phyloP scores from a whole-genome alignment of 768 basidiomycete species.

The Pisolithus orientalis region DNA sequence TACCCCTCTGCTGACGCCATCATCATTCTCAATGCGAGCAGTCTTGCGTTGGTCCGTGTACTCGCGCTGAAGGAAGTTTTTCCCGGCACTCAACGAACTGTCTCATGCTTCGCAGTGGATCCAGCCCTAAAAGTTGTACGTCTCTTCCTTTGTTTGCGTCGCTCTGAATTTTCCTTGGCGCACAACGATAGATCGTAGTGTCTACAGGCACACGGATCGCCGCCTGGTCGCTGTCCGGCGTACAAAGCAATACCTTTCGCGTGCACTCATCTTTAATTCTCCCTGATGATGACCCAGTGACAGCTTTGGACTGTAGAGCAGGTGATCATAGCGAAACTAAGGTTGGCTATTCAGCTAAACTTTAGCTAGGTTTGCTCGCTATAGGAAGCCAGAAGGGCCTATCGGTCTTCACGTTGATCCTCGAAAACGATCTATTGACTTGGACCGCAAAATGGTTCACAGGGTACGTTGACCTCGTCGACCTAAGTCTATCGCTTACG shows the following conservation, averaged over 20 bases:
- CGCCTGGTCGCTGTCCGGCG: constrained; percentile 72
- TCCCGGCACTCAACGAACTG: constrained; percentile 45
- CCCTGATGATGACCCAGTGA: constrained; percentile 47
- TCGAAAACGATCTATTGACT: constrained; percentile 77
- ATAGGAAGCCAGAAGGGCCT: constrained; percentile 56
- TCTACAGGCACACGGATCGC: constrained; percentile 64
- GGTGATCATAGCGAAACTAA: constrained; percentile 37
- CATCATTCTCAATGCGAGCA: constrained; percentile 65
- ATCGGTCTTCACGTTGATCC: constrained; percentile 69
- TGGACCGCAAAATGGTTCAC: constrained; percentile 79
- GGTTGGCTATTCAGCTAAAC: constrained; percentile 19
- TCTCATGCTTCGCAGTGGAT: constrained; percentile 67
- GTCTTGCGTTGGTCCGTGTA: constrained; percentile 57
- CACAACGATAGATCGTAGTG: constrained; percentile 58
- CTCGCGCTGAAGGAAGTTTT: constrained; percentile 81
- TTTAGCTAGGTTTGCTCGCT: constrained; percentile 60
- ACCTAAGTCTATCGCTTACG: constrained; percentile 4
- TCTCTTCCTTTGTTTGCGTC: constrained; percentile 9
- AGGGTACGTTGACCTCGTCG: constrained; percentile 36
- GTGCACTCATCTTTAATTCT: constrained; percentile 78
- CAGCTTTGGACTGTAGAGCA: constrained; percentile 65
- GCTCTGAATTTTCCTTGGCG: constrained; percentile 6
- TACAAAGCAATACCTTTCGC: constrained; percentile 59
- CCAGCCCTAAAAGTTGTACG: constrained; percentile 77
- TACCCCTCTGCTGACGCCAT: constrained; percentile 69